Evolutionary conservation across 2,329 filamentous ascomycete genomes (phyloP), one percentile per base, ranked within the genome.

Genomic region (Beauveria bassiana): DNA sequence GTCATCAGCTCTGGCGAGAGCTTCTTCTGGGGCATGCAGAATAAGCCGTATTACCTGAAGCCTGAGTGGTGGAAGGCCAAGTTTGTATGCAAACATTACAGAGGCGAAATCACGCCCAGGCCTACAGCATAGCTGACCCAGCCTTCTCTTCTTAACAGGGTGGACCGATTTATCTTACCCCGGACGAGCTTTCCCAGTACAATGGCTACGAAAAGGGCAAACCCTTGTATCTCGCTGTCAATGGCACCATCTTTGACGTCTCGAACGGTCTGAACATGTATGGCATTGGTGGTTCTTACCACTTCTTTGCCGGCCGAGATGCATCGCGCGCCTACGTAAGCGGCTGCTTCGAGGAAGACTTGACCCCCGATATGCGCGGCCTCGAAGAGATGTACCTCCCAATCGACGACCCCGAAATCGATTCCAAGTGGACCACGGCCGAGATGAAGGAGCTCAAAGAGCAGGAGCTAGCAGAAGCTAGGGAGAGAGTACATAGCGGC

Each of bases 181-280:
- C 89, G 61, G 78, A 80, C 22, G 81, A 97, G 73, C 86, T 99
- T 54, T 73, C 82, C 51, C 73, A 78, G 56, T 96, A 89, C 80
- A 87, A 96, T 76, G 96, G 95, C 76, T 82, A 78, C 62, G 86
- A 96, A 74, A 78, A 86, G 10, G 73, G 76, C 8, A 86, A 88
- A 63, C 95, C 95, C 7, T 85, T 98, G 72, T 96, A 96, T 78
- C 83, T 99, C 61, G 91, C 92, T 65, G 86, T 99, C 69, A 93
- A 95, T 78, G 88, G 89, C 70, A 90, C 86, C 62, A 90, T 96
- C 75, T 95, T 89, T 81, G 91, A 96, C 74, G 91, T 96, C 46
- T 84, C 84, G n/a, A 76, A 81, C 34, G 86, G 86, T 59, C 80
- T 84, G 67, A 74, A 82, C 73, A 78, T 89, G 75, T 95, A 95